Conservation (phyloP, 495 filamentous ascomycete species). For the Hypoxylon lienhwacheense region DNA sequence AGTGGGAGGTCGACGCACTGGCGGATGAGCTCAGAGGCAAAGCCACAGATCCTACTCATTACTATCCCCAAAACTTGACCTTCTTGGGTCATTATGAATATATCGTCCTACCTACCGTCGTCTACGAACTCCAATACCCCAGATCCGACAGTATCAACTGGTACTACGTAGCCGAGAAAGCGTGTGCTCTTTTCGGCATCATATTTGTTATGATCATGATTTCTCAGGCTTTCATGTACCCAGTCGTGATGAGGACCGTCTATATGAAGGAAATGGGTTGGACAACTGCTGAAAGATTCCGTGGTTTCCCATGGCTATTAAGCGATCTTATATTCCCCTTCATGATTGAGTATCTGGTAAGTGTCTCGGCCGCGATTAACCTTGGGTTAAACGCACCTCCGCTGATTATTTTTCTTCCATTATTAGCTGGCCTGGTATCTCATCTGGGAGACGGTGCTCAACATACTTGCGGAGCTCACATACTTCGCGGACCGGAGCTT, state of each 20-base stretch:
- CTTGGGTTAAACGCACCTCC: not conserved
- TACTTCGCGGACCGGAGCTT: slow-evolving; percentile 76
- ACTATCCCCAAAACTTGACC: slow-evolving; percentile 70
- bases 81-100: slow-evolving; percentile 68
- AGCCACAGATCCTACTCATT: slow-evolving; percentile 41
- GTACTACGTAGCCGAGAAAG: slow-evolving; percentile 72
- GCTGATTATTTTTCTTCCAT: slow-evolving; percentile 4
- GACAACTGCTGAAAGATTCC: slow-evolving; percentile 59
- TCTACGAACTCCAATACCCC: slow-evolving; percentile 78
- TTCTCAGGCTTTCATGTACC: slow-evolving; percentile 63
- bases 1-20: slow-evolving; percentile 64
- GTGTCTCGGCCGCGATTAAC: not conserved
- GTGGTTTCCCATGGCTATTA: slow-evolving; percentile 69
- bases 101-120: slow-evolving; percentile 69
- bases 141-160: slow-evolving; percentile 68
- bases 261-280: slow-evolving; percentile 64
- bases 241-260: slow-evolving; percentile 66
- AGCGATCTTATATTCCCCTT: slow-evolving; percentile 73
- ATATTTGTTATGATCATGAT: slow-evolving; percentile 65
- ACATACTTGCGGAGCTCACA: slow-evolving; percentile 72
- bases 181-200: slow-evolving; percentile 66
- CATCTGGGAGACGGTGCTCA: slow-evolving; percentile 80
- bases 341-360: slow-evolving; percentile 70
- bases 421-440: slow-evolving; percentile 62
- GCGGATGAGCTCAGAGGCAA: slow-evolving; percentile 65